A percentile compares a stretch with the other conserved stretches of the same genome.
These are phyloP conservation scores for Metarhizium humberi DNA, from an alignment of 2,329 filamentous ascomycete species.

Conservation along the genomic window DNA sequence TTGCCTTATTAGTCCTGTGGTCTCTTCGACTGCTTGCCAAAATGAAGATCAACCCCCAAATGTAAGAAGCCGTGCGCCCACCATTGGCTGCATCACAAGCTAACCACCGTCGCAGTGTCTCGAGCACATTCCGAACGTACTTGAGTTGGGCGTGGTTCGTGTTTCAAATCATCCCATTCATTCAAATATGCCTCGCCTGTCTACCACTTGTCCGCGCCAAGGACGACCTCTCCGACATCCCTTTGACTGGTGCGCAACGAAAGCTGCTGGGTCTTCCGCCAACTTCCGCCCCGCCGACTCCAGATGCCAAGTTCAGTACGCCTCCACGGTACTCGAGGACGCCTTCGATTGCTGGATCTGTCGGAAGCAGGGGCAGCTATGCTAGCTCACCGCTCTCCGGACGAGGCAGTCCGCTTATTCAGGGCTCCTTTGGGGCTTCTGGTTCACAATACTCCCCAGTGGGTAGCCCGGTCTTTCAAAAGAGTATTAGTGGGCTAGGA, in stretches of 20 bases:
- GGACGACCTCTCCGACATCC: conserved; percentile 80
- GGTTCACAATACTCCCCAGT: conserved; percentile 38
- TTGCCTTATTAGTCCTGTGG: conserved; percentile 32
- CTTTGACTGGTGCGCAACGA: conserved; percentile 69
- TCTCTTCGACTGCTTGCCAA: conserved; percentile 23
- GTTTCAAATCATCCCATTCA: conserved; percentile 47
- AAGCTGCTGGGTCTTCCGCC: conserved; percentile 73
- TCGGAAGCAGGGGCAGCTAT: conserved; percentile 49
- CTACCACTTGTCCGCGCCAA: conserved; percentile 61
- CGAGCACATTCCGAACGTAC: conserved; percentile 24
- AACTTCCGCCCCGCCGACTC: conserved; percentile 51
- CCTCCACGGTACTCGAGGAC: conserved; percentile 81
- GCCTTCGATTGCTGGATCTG: conserved; percentile 53
- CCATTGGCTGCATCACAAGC: background rate
- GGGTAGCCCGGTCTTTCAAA: conserved; percentile 55
- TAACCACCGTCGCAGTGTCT: conserved; percentile 17
- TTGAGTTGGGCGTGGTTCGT: conserved; percentile 34
- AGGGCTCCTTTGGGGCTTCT: conserved; percentile 21
- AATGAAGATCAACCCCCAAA: conserved; percentile 25
- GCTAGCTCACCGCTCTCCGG: conserved; percentile 49
- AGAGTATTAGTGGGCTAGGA: conserved; percentile 44
- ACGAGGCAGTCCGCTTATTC: conserved; percentile 38
- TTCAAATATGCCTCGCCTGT: conserved; percentile 64
- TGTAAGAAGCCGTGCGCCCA: conserved; percentile 23
- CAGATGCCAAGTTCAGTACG: conserved; percentile 64